Conservation (phyloP, 257 asterid species). For the Nemophila menziesii region DNA sequence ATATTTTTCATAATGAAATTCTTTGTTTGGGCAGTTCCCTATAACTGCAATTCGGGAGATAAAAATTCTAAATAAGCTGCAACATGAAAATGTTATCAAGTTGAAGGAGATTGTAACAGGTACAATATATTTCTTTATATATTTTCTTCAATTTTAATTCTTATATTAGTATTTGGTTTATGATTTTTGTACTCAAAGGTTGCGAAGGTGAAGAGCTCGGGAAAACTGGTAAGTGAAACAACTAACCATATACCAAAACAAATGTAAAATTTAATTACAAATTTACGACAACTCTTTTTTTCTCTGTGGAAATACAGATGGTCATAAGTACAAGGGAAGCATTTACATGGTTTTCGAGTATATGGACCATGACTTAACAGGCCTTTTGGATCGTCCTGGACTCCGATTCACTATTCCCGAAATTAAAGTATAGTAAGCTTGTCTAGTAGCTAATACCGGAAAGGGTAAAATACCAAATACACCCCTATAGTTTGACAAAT, state of each 20-base stretch:
- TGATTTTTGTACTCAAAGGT: slow-evolving; percentile 28
- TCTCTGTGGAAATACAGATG: slow-evolving; percentile 45
- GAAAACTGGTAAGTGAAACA: slow-evolving; percentile 57
- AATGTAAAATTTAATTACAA: slow-evolving; percentile 9
- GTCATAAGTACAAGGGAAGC: slow-evolving; percentile 65
- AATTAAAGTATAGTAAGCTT: slow-evolving; percentile 57
- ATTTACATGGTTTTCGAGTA: slow-evolving; percentile 97
- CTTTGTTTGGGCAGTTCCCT: slow-evolving; percentile 53
- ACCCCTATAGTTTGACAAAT: too few species aligned
- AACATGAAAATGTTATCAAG: slow-evolving; percentile 77
- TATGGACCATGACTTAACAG: slow-evolving; percentile 96
- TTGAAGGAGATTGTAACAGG: slow-evolving; percentile 95
- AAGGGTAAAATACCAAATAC: too few species aligned
- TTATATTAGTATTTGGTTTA: too few species aligned
- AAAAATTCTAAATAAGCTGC: slow-evolving; percentile 76
- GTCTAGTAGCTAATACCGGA: too few species aligned
- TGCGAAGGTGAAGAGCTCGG: slow-evolving; percentile 58
- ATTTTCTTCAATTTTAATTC: slow-evolving; percentile 17
- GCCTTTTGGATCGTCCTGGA: slow-evolving; percentile 97
- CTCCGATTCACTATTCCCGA: slow-evolving; percentile 83
- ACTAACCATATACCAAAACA: too few species aligned
- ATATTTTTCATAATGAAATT: slow-evolving; percentile 8
- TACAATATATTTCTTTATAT: too few species aligned
- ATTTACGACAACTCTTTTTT: slow-evolving; percentile 11
- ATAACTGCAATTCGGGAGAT: slow-evolving; percentile 94